Evolutionary conservation across 495 filamentous ascomycete genomes (phyloP).

Genomic region (Lasiosphaeria miniovina): DNA sequence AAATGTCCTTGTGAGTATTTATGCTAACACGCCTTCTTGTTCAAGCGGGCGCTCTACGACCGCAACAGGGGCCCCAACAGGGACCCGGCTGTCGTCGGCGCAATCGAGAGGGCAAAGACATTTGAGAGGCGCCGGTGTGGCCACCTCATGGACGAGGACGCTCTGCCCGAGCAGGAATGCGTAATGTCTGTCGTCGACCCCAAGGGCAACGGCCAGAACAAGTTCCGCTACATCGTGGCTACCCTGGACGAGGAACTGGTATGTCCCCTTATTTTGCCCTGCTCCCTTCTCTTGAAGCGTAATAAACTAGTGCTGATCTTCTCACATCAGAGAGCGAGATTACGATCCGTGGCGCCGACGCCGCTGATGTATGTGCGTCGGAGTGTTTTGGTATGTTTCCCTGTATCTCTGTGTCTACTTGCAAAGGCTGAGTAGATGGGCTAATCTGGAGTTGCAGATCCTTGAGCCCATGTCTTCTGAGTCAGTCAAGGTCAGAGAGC

Average conservation of each 20-base stretch:
- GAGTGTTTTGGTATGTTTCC: slow-evolving; percentile 67
- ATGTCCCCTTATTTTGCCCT: slow-evolving; percentile 2
- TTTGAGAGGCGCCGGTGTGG: slow-evolving; percentile 86
- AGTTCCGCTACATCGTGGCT: slow-evolving; percentile 86
- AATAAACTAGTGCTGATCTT: slow-evolving; percentile 2
- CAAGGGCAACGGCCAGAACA: slow-evolving; percentile 67
- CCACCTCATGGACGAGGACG: slow-evolving; percentile 76
- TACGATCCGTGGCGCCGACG: slow-evolving; percentile 34
- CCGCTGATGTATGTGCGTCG: slow-evolving; percentile 74
- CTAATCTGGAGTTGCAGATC: slow-evolving; percentile 16
- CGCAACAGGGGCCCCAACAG: slow-evolving; percentile 47
- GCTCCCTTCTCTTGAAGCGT: background rate
- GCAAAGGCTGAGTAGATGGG: background rate
- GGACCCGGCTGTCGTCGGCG: slow-evolving; percentile 53
- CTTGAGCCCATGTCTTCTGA: slow-evolving; percentile 77
- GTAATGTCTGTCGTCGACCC: slow-evolving; percentile 75
- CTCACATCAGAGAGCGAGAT: slow-evolving; percentile 22
- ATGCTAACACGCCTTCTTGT: slow-evolving; percentile 59
- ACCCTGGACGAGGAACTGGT: slow-evolving; percentile 56
- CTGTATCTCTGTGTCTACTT: background rate
- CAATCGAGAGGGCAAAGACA: slow-evolving; percentile 66
- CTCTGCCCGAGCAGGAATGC: slow-evolving; percentile 75
- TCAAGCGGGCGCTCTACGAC: slow-evolving; percentile 61
- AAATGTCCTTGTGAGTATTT: background rate
- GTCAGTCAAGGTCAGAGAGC: slow-evolving; percentile 59